Conservation (phyloP, 331 rosid genomes). For the Cucumis variabilis region DNA sequence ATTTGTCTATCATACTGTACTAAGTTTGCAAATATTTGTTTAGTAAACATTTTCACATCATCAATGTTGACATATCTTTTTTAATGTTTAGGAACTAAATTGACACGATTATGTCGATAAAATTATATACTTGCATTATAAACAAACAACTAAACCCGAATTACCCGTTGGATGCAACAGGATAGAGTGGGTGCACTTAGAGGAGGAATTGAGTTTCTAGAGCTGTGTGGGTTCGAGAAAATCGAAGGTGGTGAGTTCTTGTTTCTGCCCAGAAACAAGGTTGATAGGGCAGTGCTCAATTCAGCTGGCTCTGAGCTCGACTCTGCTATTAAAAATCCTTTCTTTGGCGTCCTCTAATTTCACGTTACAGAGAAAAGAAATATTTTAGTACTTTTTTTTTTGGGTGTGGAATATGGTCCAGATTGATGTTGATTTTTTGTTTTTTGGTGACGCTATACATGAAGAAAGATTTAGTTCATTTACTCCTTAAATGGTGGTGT, state of each 20-base stretch:
- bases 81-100: not conserved
- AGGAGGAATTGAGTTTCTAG: constrained; percentile 90
- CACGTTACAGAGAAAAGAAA: not conserved
- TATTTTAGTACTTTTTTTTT: not conserved
- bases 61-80: not conserved
- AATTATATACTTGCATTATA: not conserved
- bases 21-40: not conserved
- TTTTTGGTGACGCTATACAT: not conserved
- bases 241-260: constrained; percentile 75
- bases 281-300: constrained; percentile 73
- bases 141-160: not conserved
- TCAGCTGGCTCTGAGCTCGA: constrained; percentile 88
- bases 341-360: constrained; percentile 81
- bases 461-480: constrained; percentile 21
- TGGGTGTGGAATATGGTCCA: constrained; percentile 1
- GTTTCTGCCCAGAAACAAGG: constrained; percentile 77
- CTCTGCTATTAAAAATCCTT: constrained; percentile 97
- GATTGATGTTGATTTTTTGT: constrained; percentile 23
- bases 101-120: too few relatives aligned
- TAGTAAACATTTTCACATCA: not conserved
- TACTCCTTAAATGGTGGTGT: not conserved
- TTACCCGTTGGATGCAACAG: constrained; percentile 44
- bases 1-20: not conserved
- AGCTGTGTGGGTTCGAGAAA: constrained; percentile 91
- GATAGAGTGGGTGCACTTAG: constrained; percentile 85